Conservation (phyloP, 2,329 filamentous ascomycete species). For the Elsinoe ampelina region DNA sequence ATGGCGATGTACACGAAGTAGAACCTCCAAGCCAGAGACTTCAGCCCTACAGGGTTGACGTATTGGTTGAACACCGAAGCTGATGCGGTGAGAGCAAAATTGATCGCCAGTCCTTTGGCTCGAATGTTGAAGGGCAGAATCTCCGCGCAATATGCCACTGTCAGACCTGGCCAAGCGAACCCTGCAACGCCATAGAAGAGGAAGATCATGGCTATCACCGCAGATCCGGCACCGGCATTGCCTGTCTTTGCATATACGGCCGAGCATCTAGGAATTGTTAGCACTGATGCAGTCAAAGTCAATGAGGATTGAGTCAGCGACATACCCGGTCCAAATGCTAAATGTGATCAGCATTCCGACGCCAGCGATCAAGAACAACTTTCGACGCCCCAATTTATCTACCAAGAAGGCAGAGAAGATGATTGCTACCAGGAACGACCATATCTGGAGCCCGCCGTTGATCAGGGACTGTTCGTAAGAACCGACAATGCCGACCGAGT, state of each 20-base stretch:
- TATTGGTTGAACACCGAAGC: slow-evolving; percentile 22
- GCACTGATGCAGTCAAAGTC: no score
- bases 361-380: slow-evolving; percentile 25
- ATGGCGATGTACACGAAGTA: slow-evolving; percentile 27
- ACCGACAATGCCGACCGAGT: slow-evolving; percentile 23
- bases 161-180: slow-evolving; percentile 26
- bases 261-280: slow-evolving; percentile 16
- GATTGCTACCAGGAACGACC: slow-evolving; percentile 44
- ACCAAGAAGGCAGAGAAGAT: slow-evolving; percentile 37
- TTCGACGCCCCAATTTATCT: slow-evolving; percentile 25
- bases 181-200: slow-evolving; percentile 32
- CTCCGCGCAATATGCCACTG: slow-evolving; percentile 23
- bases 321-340: slow-evolving; percentile 29
- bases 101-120: slow-evolving; percentile 13
- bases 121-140: slow-evolving; percentile 22
- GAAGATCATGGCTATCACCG: slow-evolving; percentile 32
- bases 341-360: slow-evolving; percentile 31
- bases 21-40: slow-evolving; percentile 25
- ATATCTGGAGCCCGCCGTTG: slow-evolving; percentile 48
- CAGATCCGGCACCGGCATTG: slow-evolving; percentile 23
- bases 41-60: slow-evolving; percentile 32
- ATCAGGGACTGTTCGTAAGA: slow-evolving; percentile 28
- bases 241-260: slow-evolving; percentile 41
- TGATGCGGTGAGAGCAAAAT: slow-evolving; percentile 17
- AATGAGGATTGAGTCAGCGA: no score